Base-by-base conservation (phyloP, 2,329 filamentous ascomycete species). In the Verticillium isaacii region DNA sequence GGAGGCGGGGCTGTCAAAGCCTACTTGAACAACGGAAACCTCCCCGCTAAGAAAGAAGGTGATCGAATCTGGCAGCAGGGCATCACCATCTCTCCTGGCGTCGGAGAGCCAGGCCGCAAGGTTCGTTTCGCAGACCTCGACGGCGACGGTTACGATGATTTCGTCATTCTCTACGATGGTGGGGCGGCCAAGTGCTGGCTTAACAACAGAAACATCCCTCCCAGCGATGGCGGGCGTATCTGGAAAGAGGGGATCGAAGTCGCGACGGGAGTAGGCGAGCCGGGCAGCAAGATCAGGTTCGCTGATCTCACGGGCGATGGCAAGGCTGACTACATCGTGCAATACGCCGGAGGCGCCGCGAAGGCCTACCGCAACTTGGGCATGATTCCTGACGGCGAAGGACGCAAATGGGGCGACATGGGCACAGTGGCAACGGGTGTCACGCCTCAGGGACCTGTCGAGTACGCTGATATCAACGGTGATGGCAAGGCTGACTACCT, bases 1-100 rank as follows among this genome's bases (percentile, higher is more conserved):
- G 45, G 55, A 5, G 66, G 63, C 14, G 65, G 66, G n/a, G 63
- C 66, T 7, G 66, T 67, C 52, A 67, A 67, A 50, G 63, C 64
- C 3, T 63, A 60, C 17, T 64, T 63, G 6, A 67, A 67, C 25
- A 65, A 58, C 1, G 34, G 56, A 12, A 55, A 62, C 19, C 60
- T 65, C 5, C 60, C 60, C 6, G 34, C 15, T 8, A 36, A 32
- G 23, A 32, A 32, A 15, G 39, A 58, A 5, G 19, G 29, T 29
- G 29, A 32, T 17, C 25, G 37, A 14, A 58, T 29, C 23, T 58
- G 56, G 56, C 54, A 32, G 29, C 25, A 32, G 19, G 29, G 12
- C 3, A 14, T 17, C 2, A 17, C 60, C 1, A 62, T 66, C 3
- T 61, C 61, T 1, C 63, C 61, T 0, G 64, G 64, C 6, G 58